phyloP scores from a whole-genome alignment of 202 grass and related monocot species.

The Digitaria exilis region DNA sequence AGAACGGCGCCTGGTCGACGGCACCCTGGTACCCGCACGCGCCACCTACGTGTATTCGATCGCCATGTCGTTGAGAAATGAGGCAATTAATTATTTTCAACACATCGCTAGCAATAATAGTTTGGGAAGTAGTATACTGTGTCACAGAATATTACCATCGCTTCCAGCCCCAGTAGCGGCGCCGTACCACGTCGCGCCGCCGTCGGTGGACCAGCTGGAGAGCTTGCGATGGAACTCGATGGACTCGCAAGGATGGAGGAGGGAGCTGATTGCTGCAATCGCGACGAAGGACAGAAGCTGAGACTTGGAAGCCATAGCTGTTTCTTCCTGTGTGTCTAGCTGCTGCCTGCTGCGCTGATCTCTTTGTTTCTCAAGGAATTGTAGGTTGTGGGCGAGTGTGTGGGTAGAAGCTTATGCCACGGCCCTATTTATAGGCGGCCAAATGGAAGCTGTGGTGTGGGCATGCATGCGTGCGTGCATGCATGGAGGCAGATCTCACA shows the following conservation, averaged over 20 bases:
- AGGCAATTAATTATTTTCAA: too few relatives aligned
- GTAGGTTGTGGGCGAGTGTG: neutral
- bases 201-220: constrained; percentile 48
- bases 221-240: constrained; percentile 54
- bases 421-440: constrained; percentile 23
- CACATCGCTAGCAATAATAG: too few relatives aligned
- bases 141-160: constrained; percentile 76
- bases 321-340: neutral
- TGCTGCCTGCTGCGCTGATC: constrained; percentile 22
- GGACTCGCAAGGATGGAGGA: constrained; percentile 42
- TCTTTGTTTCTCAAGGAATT: constrained; percentile 21
- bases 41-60: constrained; percentile 52
- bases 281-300: constrained; percentile 11
- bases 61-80: too few relatives aligned
- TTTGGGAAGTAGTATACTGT: too few relatives aligned
- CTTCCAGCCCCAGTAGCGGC: constrained; percentile 62
- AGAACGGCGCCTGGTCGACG: constrained; percentile 66
- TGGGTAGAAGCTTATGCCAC: neutral
- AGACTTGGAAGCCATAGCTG: constrained; percentile 41
- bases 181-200: constrained; percentile 66
- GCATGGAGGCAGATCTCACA: constrained; percentile 1
- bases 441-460: neutral
- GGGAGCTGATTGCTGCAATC: constrained; percentile 8
- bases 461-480: constrained; percentile 13
- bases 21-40: constrained; percentile 67